Evolutionary conservation across 805 yeast genomes (phyloP).

Genomic region (Dipodascus albidus): DNA sequence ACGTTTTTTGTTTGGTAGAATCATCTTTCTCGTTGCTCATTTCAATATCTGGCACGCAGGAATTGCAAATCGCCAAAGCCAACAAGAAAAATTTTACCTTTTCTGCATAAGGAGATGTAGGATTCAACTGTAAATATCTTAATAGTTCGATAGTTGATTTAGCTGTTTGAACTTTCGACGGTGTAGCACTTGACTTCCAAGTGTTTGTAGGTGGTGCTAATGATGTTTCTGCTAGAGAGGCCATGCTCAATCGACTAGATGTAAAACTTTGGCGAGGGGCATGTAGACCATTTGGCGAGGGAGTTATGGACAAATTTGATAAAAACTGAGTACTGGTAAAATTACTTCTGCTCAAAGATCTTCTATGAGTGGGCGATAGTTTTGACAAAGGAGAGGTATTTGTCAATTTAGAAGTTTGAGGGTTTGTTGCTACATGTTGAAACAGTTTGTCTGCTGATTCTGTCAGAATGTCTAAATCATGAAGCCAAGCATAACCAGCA

Average conservation of each 20-base stretch:
- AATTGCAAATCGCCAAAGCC: conserved; percentile 77
- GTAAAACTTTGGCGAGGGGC: background rate
- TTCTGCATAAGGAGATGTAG: conserved; percentile 55
- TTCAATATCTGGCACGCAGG: conserved; percentile 55
- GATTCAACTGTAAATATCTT: conserved; percentile 57
- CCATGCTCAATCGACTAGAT: conserved; percentile 36
- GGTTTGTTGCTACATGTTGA: background rate
- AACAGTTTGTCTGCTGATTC: conserved; percentile 9
- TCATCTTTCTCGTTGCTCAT: background rate
- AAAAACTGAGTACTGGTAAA: too few species aligned
- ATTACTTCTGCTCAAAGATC: background rate
- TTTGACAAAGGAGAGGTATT: too few species aligned
- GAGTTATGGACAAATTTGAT: too few species aligned
- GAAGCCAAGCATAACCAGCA: conserved; percentile 84
- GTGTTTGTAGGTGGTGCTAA: conserved; percentile 18
- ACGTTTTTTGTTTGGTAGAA: too few species aligned
- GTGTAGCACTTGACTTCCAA: conserved; percentile 42
- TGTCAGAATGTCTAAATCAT: conserved; percentile 45
- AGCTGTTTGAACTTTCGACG: conserved; percentile 30
- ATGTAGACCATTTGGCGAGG: background rate
- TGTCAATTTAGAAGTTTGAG: too few species aligned
- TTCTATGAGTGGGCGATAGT: background rate
- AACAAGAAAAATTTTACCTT: conserved; percentile 71
- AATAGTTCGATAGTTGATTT: conserved; percentile 58
- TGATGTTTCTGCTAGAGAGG: conserved; percentile 49